Conservation (phyloP, 1,139 yeast genomes). For the Blastobotrys malaysiensis region DNA sequence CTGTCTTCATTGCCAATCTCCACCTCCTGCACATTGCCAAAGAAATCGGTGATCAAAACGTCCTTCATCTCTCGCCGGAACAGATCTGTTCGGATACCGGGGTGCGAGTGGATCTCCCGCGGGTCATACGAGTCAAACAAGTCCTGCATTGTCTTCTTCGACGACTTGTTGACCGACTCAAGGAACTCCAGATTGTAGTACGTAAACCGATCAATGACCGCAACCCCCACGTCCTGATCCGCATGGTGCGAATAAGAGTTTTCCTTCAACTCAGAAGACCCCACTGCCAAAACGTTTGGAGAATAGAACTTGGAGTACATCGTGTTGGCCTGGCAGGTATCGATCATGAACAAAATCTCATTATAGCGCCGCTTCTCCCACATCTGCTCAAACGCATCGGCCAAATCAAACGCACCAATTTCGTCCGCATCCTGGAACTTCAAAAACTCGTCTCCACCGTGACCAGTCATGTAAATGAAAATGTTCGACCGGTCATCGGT, state of each 20-base stretch:
- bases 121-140: constrained; percentile 78
- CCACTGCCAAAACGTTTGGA: constrained; percentile 89
- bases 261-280: constrained; percentile 85
- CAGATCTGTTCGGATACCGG: constrained; percentile 83
- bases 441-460: constrained; percentile 95
- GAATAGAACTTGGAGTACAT: constrained; percentile 92
- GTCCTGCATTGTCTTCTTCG: constrained; percentile 71
- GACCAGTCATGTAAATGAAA: constrained; percentile 94
- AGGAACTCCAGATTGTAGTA: constrained; percentile 85
- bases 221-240: constrained; percentile 93
- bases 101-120: constrained; percentile 82
- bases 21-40: constrained; percentile 87
- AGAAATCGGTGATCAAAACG: constrained; percentile 84
- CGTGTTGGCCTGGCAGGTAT: constrained; percentile 97
- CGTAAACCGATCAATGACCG: constrained; percentile 94
- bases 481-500: constrained; percentile 94
- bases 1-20: constrained; percentile 49
- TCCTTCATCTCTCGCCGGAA: constrained; percentile 62
- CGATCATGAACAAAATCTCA: constrained; percentile 95
- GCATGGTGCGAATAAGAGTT: constrained; percentile 94
- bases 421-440: constrained; percentile 99
- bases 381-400: constrained; percentile 97
- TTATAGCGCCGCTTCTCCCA: constrained; percentile 90
- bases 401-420: constrained; percentile 89
- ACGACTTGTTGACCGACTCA: constrained; percentile 69